A percentile compares a stretch with the other conserved stretches of the same genome.
Conservation (phyloP, 148 eudicot species). For the Polygonum maritimum region DNA sequence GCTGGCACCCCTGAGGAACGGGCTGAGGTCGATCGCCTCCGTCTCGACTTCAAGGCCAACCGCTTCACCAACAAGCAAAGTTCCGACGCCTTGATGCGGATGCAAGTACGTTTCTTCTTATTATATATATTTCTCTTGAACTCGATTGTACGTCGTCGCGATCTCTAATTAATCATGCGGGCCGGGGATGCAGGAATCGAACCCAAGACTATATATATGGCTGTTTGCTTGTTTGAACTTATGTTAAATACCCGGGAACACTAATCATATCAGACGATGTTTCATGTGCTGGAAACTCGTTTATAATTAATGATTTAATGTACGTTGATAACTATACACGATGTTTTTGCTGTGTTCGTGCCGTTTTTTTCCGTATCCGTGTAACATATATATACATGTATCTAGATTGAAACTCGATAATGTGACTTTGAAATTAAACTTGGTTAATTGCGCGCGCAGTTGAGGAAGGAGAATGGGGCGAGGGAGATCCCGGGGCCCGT, state of each 20-base stretch:
- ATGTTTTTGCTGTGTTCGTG: no score
- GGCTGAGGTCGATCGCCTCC: slow-evolving; percentile 30
- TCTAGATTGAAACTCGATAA: no score
- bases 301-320: no score
- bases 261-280: no score
- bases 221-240: no score
- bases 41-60: slow-evolving; percentile 26
- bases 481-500: slow-evolving; percentile 7
- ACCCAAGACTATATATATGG: neutral
- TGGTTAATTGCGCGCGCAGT: slow-evolving; percentile 9
- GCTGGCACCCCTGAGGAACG: slow-evolving; percentile 40
- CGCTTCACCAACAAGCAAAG: slow-evolving; percentile 36
- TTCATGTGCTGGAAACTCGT: no score
- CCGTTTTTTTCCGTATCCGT: no score
- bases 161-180: no score
- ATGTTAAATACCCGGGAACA: neutral
- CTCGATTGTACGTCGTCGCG: no score
- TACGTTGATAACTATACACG: no score
- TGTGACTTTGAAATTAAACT: neutral
- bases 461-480: slow-evolving; percentile 28
- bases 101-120: slow-evolving; percentile 32
- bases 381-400: no score
- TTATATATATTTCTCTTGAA: no score
- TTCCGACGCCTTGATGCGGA: slow-evolving; percentile 44
- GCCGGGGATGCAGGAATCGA: neutral